Evolutionary conservation across 2,329 filamentous ascomycete species (phyloP).

Genomic region (Penicillium sp.): DNA sequence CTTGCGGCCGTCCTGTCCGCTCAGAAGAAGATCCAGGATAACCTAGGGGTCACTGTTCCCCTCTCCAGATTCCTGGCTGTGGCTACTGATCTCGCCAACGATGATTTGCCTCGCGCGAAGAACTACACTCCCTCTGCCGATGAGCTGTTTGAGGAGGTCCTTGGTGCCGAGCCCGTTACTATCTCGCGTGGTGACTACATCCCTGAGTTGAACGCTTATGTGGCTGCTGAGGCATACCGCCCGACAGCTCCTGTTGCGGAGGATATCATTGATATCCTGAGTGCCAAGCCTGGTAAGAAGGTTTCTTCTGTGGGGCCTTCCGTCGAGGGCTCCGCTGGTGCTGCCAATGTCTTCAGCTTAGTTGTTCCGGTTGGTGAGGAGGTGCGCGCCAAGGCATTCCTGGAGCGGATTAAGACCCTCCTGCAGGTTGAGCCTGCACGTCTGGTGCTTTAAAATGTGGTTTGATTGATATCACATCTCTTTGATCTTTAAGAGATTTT

Average conservation of each 20-base stretch:
- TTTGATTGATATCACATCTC: conserved; percentile 14
- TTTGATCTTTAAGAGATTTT: conserved; percentile 5
- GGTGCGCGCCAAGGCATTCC: conserved; percentile 75
- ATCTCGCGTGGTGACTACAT: conserved; percentile 64
- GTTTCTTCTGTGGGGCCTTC: conserved; percentile 23
- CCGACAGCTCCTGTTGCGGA: conserved; percentile 49
- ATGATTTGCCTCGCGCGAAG: conserved; percentile 71
- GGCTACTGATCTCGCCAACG: conserved; percentile 84
- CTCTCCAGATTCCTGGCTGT: conserved; percentile 84
- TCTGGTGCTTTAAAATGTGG: conserved; percentile 56
- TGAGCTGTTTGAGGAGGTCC: conserved; percentile 85
- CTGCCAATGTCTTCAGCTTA: conserved; percentile 78
- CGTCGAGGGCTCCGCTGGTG: conserved; percentile 46
- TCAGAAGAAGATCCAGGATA: conserved; percentile 76
- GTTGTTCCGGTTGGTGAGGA: conserved; percentile 78
- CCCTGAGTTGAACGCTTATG: conserved; percentile 67
- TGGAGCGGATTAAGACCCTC: conserved; percentile 81
- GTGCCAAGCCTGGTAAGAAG: conserved; percentile 48
- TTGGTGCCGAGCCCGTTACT: conserved; percentile 57
- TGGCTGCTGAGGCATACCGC: conserved; percentile 28
- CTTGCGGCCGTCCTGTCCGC: conserved; percentile 75
- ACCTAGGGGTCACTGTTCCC: conserved; percentile 76
- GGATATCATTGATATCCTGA: conserved; percentile 83
- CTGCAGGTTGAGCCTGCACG: conserved; percentile 78
- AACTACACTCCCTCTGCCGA: conserved; percentile 67